Percentiles rank a stretch among this genome's conserved stretches.
Evolutionary conservation across 768 basidiomycete genomes (phyloP).

Genomic region (Trametes gibbosa): DNA sequence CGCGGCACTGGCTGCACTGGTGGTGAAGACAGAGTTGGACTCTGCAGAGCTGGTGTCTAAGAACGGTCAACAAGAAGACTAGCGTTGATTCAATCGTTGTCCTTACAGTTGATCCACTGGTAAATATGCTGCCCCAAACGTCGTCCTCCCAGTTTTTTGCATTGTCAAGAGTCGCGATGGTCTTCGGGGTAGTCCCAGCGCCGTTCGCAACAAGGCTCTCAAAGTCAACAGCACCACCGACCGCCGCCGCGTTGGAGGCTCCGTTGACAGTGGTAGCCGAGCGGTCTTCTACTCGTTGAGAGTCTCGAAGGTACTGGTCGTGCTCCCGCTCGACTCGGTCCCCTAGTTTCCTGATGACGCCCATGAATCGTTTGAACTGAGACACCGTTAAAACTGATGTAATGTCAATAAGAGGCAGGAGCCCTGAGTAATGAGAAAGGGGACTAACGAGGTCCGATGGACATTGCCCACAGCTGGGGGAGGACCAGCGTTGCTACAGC

Average conservation of each 20-base stretch:
- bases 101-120: slow-evolving; percentile 36
- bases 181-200: slow-evolving; percentile 43
- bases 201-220: slow-evolving; percentile 70
- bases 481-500: slow-evolving; percentile 63
- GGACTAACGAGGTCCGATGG: slow-evolving; percentile 84
- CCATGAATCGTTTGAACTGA: slow-evolving; percentile 94
- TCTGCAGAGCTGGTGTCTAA: slow-evolving; percentile 22
- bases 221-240: slow-evolving; percentile 71
- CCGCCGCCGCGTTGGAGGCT: slow-evolving; percentile 28
- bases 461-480: slow-evolving; percentile 87
- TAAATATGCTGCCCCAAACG: slow-evolving; percentile 79
- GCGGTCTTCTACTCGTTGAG: slow-evolving; percentile 84
- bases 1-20: slow-evolving; percentile 14
- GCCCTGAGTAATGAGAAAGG: background rate
- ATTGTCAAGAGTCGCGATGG: slow-evolving; percentile 40
- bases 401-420: background rate
- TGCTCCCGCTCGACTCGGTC: slow-evolving; percentile 93
- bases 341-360: slow-evolving; percentile 69
- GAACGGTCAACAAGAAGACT: background rate
- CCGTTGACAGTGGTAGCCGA: slow-evolving; percentile 51
- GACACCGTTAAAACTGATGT: slow-evolving; percentile 35
- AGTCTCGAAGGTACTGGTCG: slow-evolving; percentile 86
- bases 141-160: slow-evolving; percentile 73
- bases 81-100: background rate
- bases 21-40: slow-evolving; percentile 28